Conservation (phyloP, 306 rosid species). For the Castanea mollissima region DNA sequence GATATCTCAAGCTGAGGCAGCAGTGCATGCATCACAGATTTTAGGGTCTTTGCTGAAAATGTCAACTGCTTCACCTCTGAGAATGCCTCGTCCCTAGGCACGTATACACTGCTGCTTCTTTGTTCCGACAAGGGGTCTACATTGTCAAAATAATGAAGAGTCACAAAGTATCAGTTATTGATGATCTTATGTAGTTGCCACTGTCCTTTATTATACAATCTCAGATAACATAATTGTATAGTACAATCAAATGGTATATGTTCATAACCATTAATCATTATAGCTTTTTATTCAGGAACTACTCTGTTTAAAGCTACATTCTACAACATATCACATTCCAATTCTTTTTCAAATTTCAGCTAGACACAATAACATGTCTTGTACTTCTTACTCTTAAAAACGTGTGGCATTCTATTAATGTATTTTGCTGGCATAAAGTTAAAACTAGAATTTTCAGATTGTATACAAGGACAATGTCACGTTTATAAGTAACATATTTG, state of each 20-base stretch:
- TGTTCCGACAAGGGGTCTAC: slow-evolving; percentile 39
- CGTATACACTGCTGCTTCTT: slow-evolving; percentile 27
- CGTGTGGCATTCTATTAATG: too few species aligned
- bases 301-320: too few species aligned
- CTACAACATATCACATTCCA: too few species aligned
- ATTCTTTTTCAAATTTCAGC: too few species aligned
- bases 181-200: too few species aligned
- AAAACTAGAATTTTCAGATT: neutral
- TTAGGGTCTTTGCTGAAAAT: slow-evolving; percentile 19
- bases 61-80: slow-evolving; percentile 29
- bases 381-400: too few species aligned
- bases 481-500: neutral
- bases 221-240: neutral
- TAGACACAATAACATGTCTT: too few species aligned
- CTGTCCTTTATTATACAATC: neutral
- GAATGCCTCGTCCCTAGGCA: slow-evolving; percentile 47
- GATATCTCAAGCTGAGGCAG: slow-evolving; percentile 22
- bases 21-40: slow-evolving; percentile 25
- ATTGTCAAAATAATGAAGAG: neutral
- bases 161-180: too few species aligned
- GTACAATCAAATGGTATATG: too few species aligned
- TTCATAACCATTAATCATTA: too few species aligned
- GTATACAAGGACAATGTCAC: neutral
- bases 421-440: neutral
- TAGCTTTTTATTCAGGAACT: too few species aligned